Evolutionary conservation across 768 basidiomycete genomes (phyloP).

Genomic region (Pholiota conissans): DNA sequence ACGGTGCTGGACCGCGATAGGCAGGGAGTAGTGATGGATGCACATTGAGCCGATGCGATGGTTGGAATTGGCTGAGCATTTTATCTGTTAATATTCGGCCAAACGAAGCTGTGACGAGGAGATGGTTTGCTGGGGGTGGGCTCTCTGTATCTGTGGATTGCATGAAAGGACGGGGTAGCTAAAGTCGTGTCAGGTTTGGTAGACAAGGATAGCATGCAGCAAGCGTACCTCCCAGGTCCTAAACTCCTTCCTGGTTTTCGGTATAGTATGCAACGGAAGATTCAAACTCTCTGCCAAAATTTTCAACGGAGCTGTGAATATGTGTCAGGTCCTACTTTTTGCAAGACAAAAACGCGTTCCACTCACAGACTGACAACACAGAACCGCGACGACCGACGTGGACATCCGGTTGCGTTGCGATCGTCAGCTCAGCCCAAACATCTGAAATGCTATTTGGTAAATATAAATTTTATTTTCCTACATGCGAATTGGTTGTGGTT

Average conservation of each 20-base stretch:
- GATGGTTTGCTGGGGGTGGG: slow-evolving; percentile 39
- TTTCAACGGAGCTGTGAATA: slow-evolving; percentile 66
- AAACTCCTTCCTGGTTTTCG: slow-evolving; percentile 58
- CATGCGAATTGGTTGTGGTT: slow-evolving; percentile 6
- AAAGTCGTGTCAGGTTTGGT: too few species aligned
- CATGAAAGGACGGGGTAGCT: slow-evolving; percentile 45
- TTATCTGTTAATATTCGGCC: slow-evolving; percentile 76
- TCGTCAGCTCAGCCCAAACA: slow-evolving; percentile 55
- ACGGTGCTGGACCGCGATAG: slow-evolving; percentile 90
- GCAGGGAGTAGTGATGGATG: slow-evolving; percentile 89
- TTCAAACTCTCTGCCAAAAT: slow-evolving; percentile 49
- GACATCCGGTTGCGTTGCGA: slow-evolving; percentile 75
- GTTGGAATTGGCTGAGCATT: slow-evolving; percentile 70
- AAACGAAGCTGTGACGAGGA: slow-evolving; percentile 80
- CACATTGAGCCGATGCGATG: slow-evolving; percentile 66
- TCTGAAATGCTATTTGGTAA: slow-evolving; percentile 44
- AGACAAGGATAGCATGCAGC: too few species aligned
- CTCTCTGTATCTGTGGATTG: slow-evolving; percentile 6
- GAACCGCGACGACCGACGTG: slow-evolving; percentile 63
- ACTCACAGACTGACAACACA: slow-evolving; percentile 52
- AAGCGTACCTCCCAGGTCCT: slow-evolving; percentile 62
- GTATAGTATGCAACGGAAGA: slow-evolving; percentile 58
- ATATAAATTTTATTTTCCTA: slow-evolving; percentile 11
- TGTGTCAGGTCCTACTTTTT: background rate
- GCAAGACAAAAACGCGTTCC: background rate